Conservation (phyloP, 495 filamentous ascomycete species). For the Daldinia decipiens region DNA sequence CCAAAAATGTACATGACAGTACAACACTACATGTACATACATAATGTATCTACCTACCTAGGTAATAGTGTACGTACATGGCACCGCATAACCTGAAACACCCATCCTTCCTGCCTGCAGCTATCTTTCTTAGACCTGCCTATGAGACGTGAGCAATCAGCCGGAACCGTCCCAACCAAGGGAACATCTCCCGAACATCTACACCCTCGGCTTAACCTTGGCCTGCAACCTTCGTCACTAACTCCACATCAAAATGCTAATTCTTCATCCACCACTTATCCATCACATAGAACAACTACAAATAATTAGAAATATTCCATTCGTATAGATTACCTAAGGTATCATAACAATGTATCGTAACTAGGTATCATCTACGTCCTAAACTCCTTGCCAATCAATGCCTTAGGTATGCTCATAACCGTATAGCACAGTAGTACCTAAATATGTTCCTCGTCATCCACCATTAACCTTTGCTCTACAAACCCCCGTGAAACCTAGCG, state of each 20-base stretch:
- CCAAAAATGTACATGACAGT: slow-evolving; percentile 3
- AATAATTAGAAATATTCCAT: slow-evolving; percentile 15
- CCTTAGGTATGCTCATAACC: slow-evolving; percentile 20
- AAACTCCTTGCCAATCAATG: slow-evolving; percentile 34
- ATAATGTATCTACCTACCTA: neutral
- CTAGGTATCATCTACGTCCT: slow-evolving; percentile 4
- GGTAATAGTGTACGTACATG: neutral
- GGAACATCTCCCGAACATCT: slow-evolving; percentile 12
- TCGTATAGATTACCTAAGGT: slow-evolving; percentile 13
- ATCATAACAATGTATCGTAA: neutral
- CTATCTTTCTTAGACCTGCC: slow-evolving; percentile 9
- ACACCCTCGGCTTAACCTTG: neutral
- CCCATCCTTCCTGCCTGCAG: slow-evolving; percentile 25
- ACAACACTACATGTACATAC: too few relatives aligned
- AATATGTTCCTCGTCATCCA: slow-evolving; percentile 12
- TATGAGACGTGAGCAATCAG: slow-evolving; percentile 17
- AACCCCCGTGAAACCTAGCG: slow-evolving; percentile 9
- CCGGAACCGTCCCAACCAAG: slow-evolving; percentile 27
- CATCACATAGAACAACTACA: neutral
- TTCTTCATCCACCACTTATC: neutral
- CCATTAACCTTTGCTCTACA: slow-evolving; percentile 11
- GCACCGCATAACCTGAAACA: slow-evolving; percentile 44
- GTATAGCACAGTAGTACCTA: slow-evolving; percentile 2
- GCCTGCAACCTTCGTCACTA: neutral
- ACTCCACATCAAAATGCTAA: neutral